These are phyloP conservation scores for Cryptosporidium parvum DNA, from an alignment of 169 alveolate species.

Conservation along the genomic window DNA sequence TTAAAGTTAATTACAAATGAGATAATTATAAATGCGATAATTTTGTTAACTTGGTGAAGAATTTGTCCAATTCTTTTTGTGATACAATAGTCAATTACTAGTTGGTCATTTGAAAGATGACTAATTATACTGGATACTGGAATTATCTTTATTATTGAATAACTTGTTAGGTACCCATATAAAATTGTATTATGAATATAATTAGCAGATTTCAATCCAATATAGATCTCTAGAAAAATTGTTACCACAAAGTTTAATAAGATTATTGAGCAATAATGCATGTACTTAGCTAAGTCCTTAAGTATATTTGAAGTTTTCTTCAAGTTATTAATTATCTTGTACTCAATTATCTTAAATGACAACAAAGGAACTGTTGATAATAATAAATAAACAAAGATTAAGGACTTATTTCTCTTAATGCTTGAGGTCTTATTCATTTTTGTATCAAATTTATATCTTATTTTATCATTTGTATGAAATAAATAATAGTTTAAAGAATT, in stretches of 20 bases:
- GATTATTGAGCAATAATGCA: neutral
- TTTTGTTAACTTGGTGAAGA: conserved; percentile 18
- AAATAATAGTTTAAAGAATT: conserved; percentile 26
- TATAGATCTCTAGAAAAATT: conserved; percentile 28
- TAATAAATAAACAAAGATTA: conserved; percentile 20
- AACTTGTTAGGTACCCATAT: conserved; percentile 41
- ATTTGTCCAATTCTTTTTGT: conserved; percentile 71
- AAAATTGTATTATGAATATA: conserved; percentile 59
- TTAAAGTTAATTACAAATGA: conserved; percentile 24
- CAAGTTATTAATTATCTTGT: conserved; percentile 10
- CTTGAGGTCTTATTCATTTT: conserved; percentile 15
- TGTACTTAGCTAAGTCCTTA: conserved; percentile 12
- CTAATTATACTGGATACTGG: conserved; percentile 47
- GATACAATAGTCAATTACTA: conserved; percentile 61
- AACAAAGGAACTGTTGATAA: conserved; percentile 28
- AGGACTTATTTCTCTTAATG: conserved; percentile 31
- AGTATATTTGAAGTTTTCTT: neutral
- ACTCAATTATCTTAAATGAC: conserved; percentile 34
- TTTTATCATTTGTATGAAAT: conserved; percentile 47
- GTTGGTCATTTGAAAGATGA: conserved; percentile 54
- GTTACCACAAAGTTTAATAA: conserved; percentile 16
- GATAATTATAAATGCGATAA: conserved; percentile 1
- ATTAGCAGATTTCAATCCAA: conserved; percentile 55
- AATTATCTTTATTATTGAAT: conserved; percentile 4
- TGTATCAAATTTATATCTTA: conserved; percentile 19